Conservation (phyloP, 2,329 filamentous ascomycete genomes). For the Bipolaris cookei region DNA sequence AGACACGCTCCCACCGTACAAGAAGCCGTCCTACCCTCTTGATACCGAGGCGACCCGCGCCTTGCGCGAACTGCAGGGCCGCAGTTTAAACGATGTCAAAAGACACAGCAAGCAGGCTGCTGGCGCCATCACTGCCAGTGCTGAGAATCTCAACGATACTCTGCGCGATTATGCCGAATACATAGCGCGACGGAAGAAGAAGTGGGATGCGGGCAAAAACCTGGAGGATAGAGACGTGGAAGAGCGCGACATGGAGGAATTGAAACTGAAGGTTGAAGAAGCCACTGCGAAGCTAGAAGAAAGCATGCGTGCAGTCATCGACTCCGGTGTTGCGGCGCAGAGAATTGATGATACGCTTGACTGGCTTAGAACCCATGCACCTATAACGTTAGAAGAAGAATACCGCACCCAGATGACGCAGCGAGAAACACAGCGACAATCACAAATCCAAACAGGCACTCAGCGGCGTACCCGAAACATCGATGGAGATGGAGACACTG, state of each 20-base stretch:
- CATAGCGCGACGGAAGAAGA: slow-evolving; percentile 42
- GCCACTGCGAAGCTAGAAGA: slow-evolving; percentile 64
- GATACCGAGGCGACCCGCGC: slow-evolving; percentile 54
- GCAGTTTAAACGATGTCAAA: slow-evolving; percentile 54
- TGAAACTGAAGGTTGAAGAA: slow-evolving; percentile 55
- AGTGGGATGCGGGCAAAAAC: slow-evolving; percentile 44
- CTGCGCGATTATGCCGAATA: slow-evolving; percentile 51
- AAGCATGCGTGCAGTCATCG: slow-evolving; percentile 64
- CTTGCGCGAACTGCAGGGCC: slow-evolving; percentile 54
- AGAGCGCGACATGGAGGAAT: slow-evolving; percentile 48
- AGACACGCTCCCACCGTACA: slow-evolving; percentile 57
- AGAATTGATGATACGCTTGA: slow-evolving; percentile 53
- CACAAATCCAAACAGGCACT: slow-evolving; percentile 32
- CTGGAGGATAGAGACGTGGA: slow-evolving; percentile 50
- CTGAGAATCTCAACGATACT: slow-evolving; percentile 63
- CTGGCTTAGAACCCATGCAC: slow-evolving; percentile 50
- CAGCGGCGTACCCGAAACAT: slow-evolving; percentile 21
- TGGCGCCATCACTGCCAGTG: slow-evolving; percentile 56
- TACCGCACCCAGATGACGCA: slow-evolving; percentile 48
- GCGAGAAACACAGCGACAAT: slow-evolving; percentile 43
- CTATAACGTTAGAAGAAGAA: slow-evolving; percentile 35
- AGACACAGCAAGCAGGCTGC: slow-evolving; percentile 57
- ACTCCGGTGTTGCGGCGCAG: slow-evolving; percentile 58
- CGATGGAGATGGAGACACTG: slow-evolving; percentile 23
- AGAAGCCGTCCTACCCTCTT: slow-evolving; percentile 60